Evolutionary conservation across 805 yeast genomes (phyloP), one percentile per base, ranked within the genome.

Genomic region (Yarrowia yakushimensis): DNA sequence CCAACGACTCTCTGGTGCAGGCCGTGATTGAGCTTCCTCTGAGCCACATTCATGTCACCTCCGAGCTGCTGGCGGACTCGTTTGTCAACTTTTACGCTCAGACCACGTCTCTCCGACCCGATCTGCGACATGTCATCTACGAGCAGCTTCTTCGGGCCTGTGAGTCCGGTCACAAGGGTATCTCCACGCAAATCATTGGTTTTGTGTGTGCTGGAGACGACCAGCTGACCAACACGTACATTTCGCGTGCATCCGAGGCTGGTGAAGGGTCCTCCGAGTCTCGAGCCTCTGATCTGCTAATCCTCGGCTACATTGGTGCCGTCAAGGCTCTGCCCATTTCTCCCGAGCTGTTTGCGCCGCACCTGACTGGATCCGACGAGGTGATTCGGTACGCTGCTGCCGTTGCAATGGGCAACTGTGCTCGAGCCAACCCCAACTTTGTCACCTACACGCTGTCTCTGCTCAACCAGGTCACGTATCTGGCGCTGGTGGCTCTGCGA

Each of bases 241-340:
- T 31, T 28, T 18, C 39, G 8, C 33, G 37, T 6, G 48, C 36
- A 2, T 41, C 61, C 6, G 43, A 17, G 30, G n/a, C 30, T n/a
- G 55, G 39, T 2, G 55, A 31, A 9, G 37, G 18, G 0, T 39
- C 61, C 6, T 27, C 48, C 17, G 59, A 52, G 31, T 23, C 59
- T 2, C 23, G 23, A 2, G 59, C 43, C 7, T 37, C 39, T 10
- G 61, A 55, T 45, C 70, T 76, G 42, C 78, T 78, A 36, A 80
- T 81, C 39, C 69, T 85, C 59, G 88, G 86, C 4, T 78, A 78
- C 63, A 74, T 82, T 30, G 80, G 82, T n/a, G 74, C 75, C 62
- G 63, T 71, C 7, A 66, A 69, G 62, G 54, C 60, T 33, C 66
- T 79, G 36, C 68, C 72, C 4, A 66, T 76, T 20, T 70, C 75